Conservation (phyloP, 225 moss, liverwort and hornwort species). For the Marchantia polymorpha region DNA sequence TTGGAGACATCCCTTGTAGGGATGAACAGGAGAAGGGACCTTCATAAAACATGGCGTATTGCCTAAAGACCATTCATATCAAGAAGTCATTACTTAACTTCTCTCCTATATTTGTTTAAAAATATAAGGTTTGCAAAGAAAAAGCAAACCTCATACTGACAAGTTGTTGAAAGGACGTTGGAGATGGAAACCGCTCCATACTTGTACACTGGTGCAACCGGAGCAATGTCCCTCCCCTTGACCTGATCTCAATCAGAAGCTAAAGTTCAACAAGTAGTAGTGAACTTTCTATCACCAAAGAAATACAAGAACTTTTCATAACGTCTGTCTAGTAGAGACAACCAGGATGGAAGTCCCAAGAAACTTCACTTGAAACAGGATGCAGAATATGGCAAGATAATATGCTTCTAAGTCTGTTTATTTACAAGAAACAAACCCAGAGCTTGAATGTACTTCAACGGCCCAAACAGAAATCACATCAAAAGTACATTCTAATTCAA, state of each 20-base stretch:
- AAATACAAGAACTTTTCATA: not conserved
- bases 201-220: conserved; percentile 90
- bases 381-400: not conserved
- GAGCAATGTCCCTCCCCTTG: conserved; percentile 57
- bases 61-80: not conserved
- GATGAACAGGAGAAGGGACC: not conserved
- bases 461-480: not conserved
- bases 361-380: not conserved
- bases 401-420: not conserved
- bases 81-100: not conserved
- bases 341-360: not conserved
- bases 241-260: conserved; percentile 32
- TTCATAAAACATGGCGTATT: not conserved
- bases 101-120: not conserved
- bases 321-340: too few species aligned
- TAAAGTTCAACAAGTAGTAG: too few species aligned
- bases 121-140: not conserved
- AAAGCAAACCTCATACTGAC: conserved; percentile 74
- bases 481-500: not conserved
- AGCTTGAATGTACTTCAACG: not conserved
- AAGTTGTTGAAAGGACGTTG: conserved; percentile 80
- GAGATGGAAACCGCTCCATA: conserved; percentile 87
- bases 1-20: not conserved
- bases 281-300: not conserved
- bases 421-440: not conserved